Evolutionary conservation across 805 yeast genomes (phyloP).

Genomic region (Candida vartiovaarae): DNA sequence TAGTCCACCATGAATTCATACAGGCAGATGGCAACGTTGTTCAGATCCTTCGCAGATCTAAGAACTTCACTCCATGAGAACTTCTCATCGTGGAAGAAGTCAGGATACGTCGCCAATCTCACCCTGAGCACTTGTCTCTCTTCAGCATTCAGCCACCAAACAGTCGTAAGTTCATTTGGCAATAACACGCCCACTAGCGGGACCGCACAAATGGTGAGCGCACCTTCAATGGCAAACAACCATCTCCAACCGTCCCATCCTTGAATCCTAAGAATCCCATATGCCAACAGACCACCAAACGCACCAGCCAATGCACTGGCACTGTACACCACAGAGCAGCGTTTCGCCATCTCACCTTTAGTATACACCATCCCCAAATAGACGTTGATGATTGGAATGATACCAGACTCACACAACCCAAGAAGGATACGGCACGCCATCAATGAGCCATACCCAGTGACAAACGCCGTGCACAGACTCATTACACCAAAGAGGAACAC

Average conservation of each 20-base stretch:
- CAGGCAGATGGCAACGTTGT: conserved; percentile 28
- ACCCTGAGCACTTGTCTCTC: conserved; percentile 31
- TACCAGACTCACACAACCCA: conserved; percentile 47
- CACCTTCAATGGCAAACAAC: conserved; percentile 45
- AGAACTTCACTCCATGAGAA: conserved; percentile 31
- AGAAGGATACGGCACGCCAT: conserved; percentile 41
- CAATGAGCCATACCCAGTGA: conserved; percentile 33
- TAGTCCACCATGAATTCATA: conserved; percentile 40
- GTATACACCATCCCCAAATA: conserved; percentile 41
- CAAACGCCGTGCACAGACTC: conserved; percentile 37
- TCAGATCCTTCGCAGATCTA: conserved; percentile 31
- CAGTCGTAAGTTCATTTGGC: conserved; percentile 33
- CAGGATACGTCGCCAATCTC: conserved; percentile 30
- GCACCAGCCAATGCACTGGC: conserved; percentile 35
- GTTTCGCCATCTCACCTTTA: conserved; percentile 39
- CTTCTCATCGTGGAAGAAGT: conserved; percentile 30
- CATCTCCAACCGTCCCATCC: conserved; percentile 43
- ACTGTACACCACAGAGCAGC: conserved; percentile 27
- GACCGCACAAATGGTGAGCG: conserved; percentile 31
- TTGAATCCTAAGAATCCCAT: conserved; percentile 35
- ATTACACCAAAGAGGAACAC: conserved; percentile 32
- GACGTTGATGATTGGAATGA: conserved; percentile 42
- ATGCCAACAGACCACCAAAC: conserved; percentile 48
- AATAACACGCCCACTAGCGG: conserved; percentile 29
- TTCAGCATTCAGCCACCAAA: conserved; percentile 34